Base-by-base conservation (phyloP, 208 protist species). In the Trypanosoma congolense region DNA sequence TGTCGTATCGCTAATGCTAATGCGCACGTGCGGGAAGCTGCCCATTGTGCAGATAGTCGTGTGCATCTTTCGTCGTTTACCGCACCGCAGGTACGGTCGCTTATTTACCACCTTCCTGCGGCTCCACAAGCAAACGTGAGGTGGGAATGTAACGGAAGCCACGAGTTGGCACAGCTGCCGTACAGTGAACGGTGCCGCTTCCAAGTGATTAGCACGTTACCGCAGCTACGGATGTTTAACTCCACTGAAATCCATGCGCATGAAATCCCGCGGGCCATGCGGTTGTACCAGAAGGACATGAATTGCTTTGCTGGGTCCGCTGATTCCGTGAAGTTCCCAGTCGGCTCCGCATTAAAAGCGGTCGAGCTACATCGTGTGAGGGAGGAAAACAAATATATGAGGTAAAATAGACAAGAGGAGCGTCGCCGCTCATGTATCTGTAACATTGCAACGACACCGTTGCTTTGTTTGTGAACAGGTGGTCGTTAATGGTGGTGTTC, bases 141-240 rank as follows among this genome's bases (percentile, higher is more conserved):
- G 12, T 70, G 56, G 55, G 30, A 57, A 19, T 38, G 46, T 19
- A 48, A 70, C 43, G 22, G 36, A 5, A 4, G 8, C 16, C 35
- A 28, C 8, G 56, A 64, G 48, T 36, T 56, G 18, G 8, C 0
- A 10, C 10, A 47, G 26, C 25, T 70, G 2, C 12, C 49, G 9
- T 35, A 14, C 1, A 18, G 3, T n/a, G 53, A 58, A 24, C 21
- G 31, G 40, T 9, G 46, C 31, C 41, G 51, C n/a, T 44, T 54
- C 35, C 63, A 29, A 49, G 36, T 67, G 16, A 60, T 70, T 38
- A 56, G 63, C 44, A 53, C 52, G 42, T 33, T 62, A 4, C 55
- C 8, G 4, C 63, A 57, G 41, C 19, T 70, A 16, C 22, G 18
- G n/a, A 26, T 38, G 6, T 30, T 70, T 16, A 43, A 62, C 44